Evolutionary conservation across 2,329 filamentous ascomycete genomes (phyloP).

Genomic region (Neofusicoccum umdonicola): DNA sequence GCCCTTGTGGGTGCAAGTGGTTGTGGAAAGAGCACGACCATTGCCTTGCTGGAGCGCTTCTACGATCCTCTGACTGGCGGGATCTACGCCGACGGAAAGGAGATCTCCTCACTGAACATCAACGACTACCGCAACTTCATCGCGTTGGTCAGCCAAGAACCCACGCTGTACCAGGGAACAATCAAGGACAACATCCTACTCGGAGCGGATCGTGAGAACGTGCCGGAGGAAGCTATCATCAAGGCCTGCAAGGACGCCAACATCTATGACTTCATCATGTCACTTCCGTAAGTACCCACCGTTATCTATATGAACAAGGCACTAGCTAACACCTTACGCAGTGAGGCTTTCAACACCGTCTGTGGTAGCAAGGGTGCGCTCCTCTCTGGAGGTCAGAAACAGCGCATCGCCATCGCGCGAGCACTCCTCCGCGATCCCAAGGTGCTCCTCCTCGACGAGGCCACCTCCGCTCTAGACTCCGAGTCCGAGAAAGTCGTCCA

Average conservation of each 20-base stretch:
- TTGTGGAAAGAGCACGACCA: constrained; percentile 88
- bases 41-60: constrained; percentile 83
- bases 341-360: constrained; percentile 60
- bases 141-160: constrained; percentile 89
- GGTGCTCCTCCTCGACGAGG: constrained; percentile 53
- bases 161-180: constrained; percentile 89
- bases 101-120: constrained; percentile 64
- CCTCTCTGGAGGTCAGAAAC: constrained; percentile 88
- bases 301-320: too few relatives aligned
- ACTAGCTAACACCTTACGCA: constrained; percentile 13
- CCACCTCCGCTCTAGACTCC: constrained; percentile 18
- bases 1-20: constrained; percentile 88
- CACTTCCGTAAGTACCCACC: constrained; percentile 18
- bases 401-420: constrained; percentile 85
- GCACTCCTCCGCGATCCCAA: constrained; percentile 85
- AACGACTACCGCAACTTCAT: constrained; percentile 82
- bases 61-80: constrained; percentile 81
- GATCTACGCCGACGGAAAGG: constrained; percentile 75
- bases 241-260: constrained; percentile 72
- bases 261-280: constrained; percentile 36
- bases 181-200: constrained; percentile 89
- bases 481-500: constrained; percentile 68
- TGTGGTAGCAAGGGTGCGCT: constrained; percentile 34
- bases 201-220: constrained; percentile 53
- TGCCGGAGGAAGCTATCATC: constrained; percentile 68